phyloP scores from a whole-genome alignment of 2,329 filamentous ascomycete genomes.

The Pyricularia sp. region DNA sequence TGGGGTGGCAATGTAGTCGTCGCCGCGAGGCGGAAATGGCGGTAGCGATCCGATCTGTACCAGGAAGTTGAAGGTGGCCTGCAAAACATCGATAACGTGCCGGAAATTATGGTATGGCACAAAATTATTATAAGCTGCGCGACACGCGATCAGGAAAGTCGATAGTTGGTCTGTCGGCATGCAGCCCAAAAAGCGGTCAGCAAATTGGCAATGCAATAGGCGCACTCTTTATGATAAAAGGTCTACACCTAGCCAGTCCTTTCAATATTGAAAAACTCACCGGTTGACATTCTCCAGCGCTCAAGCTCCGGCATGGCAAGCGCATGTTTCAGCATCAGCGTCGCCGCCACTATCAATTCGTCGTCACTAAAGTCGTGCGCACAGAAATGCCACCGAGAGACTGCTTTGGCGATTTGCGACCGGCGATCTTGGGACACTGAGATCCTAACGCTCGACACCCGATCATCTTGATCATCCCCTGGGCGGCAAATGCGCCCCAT shows the following conservation, averaged over 20 bases:
- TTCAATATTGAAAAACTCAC: constrained; percentile 34
- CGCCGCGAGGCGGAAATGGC: constrained; percentile 34
- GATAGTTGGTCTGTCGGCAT: constrained; percentile 60
- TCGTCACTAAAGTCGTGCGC: constrained; percentile 87
- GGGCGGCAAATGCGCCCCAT: constrained; percentile 83
- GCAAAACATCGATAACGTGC: constrained; percentile 91
- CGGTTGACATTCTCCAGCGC: constrained; percentile 68
- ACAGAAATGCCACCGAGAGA: constrained; percentile 80
- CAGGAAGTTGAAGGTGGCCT: constrained; percentile 86
- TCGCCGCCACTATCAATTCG: constrained; percentile 77
- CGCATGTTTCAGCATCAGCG: constrained; percentile 83
- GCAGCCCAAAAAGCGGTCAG: constrained; percentile 26
- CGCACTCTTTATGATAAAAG: background rate
- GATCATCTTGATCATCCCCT: constrained; percentile 50
- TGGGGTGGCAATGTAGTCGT: constrained; percentile 8
- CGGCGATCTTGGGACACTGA: constrained; percentile 58
- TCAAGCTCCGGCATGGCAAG: constrained; percentile 73
- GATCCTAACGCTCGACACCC: constrained; percentile 56
- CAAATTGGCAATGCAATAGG: constrained; percentile 13
- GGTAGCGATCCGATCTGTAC: constrained; percentile 70
- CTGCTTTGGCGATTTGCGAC: constrained; percentile 53
- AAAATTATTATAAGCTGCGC: constrained; percentile 91
- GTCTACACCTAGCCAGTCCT: background rate
- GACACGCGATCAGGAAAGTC: constrained; percentile 78
- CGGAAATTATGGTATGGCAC: constrained; percentile 98